Base-by-base conservation (phyloP, 257 asterid genomes). In the Solanum bulbocastanum region DNA sequence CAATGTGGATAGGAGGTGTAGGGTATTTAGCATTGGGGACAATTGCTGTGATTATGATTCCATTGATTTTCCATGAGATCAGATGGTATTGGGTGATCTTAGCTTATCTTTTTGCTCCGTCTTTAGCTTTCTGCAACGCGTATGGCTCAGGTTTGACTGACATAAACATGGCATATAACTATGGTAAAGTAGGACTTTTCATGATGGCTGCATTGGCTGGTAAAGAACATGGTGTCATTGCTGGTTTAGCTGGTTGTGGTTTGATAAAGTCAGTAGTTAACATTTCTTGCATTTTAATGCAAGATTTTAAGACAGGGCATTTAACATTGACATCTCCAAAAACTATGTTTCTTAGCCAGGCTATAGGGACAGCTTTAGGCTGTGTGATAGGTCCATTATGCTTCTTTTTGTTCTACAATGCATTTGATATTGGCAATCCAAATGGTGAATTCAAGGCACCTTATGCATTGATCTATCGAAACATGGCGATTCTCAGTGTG, bases 401-500 rank as follows among this genome's bases (percentile, higher is more conserved):
- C 87, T 95, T 95, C 92, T 90, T 93, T 23, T 68, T 95, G 86
- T 95, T 93, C 87, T 95, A 94, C 87, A 93, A 92, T 86, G 96
- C 98, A 3, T 95, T 95, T 56, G 98, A 95, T 62, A 91, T 96
- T 7, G 99, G 99, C 9, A 95, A 96, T n/a, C 96, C 97, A 0
- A 68, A 91, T 10, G 98, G 99, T 4, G 98, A 96, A 65, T 96
- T 89, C 71, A 96, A 96, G 91, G 98, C 98, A 18, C 99, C 99
- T 1, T 96, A 91, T 86, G 99, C 98, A 14, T 84, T 95, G 37
- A 91, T 96, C 20, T 95, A 95, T 87, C 75, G 99, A 72, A 96
- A 96, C 91, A 62, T 96, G 91, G 98, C 99, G 0, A 89, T 96
- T 56, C 92, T 96, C n/a, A 96, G 99, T 0, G 98, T 96, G 4